Percentiles rank a stretch among this genome's conserved stretches.
These are phyloP conservation scores for Plantago ovata DNA, from an alignment of 257 asterid species.

Conservation along the genomic window DNA sequence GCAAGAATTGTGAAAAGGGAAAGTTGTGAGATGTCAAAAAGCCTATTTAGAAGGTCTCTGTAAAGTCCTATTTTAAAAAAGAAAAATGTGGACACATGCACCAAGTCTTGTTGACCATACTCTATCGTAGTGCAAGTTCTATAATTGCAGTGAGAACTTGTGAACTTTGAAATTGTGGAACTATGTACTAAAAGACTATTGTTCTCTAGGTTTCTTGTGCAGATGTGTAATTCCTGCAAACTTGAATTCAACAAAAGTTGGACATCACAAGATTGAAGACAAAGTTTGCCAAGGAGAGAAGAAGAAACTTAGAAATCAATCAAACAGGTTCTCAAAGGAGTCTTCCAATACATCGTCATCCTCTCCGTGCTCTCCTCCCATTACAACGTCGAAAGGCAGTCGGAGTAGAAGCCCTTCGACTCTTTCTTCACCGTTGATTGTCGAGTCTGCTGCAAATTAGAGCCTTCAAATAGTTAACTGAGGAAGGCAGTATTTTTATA, in stretches of 20 bases:
- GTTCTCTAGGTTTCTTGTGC: conserved; percentile 51
- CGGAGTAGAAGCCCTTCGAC: conserved; percentile 31
- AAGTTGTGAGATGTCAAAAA: conserved; percentile 5
- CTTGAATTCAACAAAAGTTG: conserved; percentile 51
- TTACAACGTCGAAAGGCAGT: conserved; percentile 21
- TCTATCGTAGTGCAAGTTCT: neutral
- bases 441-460: conserved; percentile 26
- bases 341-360: conserved; percentile 39
- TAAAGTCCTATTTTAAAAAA: neutral
- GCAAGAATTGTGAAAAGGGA: neutral
- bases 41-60: neutral
- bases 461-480: conserved; percentile 1
- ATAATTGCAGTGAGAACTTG: neutral
- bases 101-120: too few relatives aligned
- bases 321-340: conserved; percentile 28
- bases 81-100: too few relatives aligned
- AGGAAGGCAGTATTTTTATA: conserved; percentile 9
- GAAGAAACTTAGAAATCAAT: conserved; percentile 47
- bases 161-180: neutral
- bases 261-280: conserved; percentile 52
- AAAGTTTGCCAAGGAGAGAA: conserved; percentile 48
- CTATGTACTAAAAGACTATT: conserved; percentile 1
- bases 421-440: conserved; percentile 25
- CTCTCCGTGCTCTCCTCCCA: conserved; percentile 38
- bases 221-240: conserved; percentile 67